Base-by-base conservation (phyloP, 352 stramenopile species). In the Pythium monospermum region DNA sequence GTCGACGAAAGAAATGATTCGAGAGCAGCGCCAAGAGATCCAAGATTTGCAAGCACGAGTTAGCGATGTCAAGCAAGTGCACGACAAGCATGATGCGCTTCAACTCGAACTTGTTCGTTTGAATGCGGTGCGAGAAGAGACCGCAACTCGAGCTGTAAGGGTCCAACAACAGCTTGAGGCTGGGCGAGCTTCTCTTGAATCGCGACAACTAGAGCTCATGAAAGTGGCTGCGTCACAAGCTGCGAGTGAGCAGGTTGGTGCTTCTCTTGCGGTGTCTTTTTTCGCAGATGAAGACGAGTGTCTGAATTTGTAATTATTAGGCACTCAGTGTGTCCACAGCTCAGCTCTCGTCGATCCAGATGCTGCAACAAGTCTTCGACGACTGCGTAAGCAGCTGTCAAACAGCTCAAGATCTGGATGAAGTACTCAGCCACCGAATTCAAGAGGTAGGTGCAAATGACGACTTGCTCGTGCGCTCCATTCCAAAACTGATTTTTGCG, bases 41-140 rank as follows among this genome's bases (percentile, higher is more conserved):
- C 22, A 10, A 23, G 8, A 5, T 11, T 25, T 47, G 40, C 21
- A 26, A 36, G 25, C 5, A 25, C 18, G 40, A 2, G 7, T 45
- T 15, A 4, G n/a, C 4, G 11, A 33, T 26, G 40, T 13, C 16
- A 43, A 50, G 40, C 2, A 39, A 10, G 28, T 33, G 15, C 18
- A 36, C 11, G 26, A 21, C n/a, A 26, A 58, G 0, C 44, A 58
- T 21, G 51, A 58, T 15, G 23, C 23, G 18, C 11, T 36, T 45
- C 52, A 59, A 22, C 52, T 59, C 1, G 52, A 59, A 21, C n/a
- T 59, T 15, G 38, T 59, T 22, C 42, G 52, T 22, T 25, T 59
- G 2, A 27, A 19, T 21, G 31, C 52, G 7, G 19, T 37, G 16
- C 52, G 42, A 30, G 52, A 59, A 23, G 52, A 53, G 8, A 48